Base-by-base conservation (phyloP, 805 yeast genomes). In the Candida nonsorbophila region DNA sequence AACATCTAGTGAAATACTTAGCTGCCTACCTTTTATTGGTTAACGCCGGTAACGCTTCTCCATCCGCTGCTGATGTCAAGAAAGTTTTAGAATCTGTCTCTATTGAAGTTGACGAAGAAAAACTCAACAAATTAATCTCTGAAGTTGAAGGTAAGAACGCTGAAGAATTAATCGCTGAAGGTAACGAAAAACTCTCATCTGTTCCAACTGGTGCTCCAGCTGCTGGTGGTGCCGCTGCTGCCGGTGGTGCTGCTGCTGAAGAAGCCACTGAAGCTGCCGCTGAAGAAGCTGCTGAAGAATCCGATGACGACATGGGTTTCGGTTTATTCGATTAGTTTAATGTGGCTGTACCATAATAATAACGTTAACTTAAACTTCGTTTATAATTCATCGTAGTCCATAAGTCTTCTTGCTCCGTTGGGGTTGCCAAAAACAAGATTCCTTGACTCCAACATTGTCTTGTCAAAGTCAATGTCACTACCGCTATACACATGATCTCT, bases 161-260 rank as follows among this genome's bases (percentile, higher is more conserved):
- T 57, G 59, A 59, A 60, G 63, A 68, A 59, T 43, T 59, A 58
- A 40, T 65, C 58, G 83, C 94, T 56, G 92, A 79, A 73, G 98
- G 98, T 77, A 71, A 83, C 71, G 71, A 82, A 72, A 92, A 92
- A 77, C 84, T 92, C 63, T 94, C 97, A 53, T 79, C 97, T 51
- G 92, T 67, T 58, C 65, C 69, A 62, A 60, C 69, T 32, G 49
- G 68, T 47, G 69, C 52, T 41, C 62, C 69, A 42, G 69, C 69
- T 52, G 57, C 66, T 37, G 57, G 51, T 46, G 54, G 61, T 40
- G 51, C 56, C 33, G 44, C 50, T 33, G 54, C 51, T 42, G 53
- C 53, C 41, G 60, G 55, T 42, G 62, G 54, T 38, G 57, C 52
- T 32, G 55, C 42, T 37, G 57, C 41, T 44, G 62, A 41, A 37